Evolutionary conservation across 495 filamentous ascomycete species (phyloP), one percentile per base, ranked within the genome.

Genomic region (Amorphotheca resinae): DNA sequence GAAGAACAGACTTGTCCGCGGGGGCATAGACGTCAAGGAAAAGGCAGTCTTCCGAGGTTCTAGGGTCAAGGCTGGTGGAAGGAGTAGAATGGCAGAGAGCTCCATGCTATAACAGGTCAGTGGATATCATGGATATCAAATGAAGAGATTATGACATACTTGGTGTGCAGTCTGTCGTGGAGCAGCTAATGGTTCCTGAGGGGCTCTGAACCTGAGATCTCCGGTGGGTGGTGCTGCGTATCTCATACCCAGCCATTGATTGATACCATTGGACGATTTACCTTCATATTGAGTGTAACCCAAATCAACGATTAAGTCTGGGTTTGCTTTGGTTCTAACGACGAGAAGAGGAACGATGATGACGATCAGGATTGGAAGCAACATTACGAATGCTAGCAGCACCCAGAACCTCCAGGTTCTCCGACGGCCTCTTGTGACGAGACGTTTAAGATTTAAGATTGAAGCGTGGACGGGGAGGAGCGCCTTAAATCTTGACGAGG

Each of bases 11-110:
- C 0, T 41, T 35, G 16, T 44, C 41, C 0, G 69, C 57, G 2
- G 83, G 82, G 3, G 80, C 72, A 60, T 74, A 86, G n/a, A 89
- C 69, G 49, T 87, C 78, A 9, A 77, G 64, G 46, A 79, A 84
- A 1, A 89, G 70, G 55, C 84, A 87, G 49, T 89, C 82, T 54
- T 89, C 84, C 4, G 21, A 26, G 38, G 9, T 8, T 1, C 22
- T 22, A 15, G 38, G 22, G 9, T 1, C n/a, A 22, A 38, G 1
- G 2, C 20, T 15, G n/a, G 23, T 46, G 4, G 44, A 46, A 25
- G 44, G 44, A 1, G 44, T 40, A 9, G 23, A 12, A 12, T 21
- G 44, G 32, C 44, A 46, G 9, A 22, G 3, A 31, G 35, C 18
- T 11, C 35, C 28, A 25, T 34, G 35, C 44, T 46, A 33, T n/a